These are phyloP conservation scores for Colletotrichum agaves DNA, from an alignment of 2,329 filamentous ascomycete species.

Conservation along the genomic window DNA sequence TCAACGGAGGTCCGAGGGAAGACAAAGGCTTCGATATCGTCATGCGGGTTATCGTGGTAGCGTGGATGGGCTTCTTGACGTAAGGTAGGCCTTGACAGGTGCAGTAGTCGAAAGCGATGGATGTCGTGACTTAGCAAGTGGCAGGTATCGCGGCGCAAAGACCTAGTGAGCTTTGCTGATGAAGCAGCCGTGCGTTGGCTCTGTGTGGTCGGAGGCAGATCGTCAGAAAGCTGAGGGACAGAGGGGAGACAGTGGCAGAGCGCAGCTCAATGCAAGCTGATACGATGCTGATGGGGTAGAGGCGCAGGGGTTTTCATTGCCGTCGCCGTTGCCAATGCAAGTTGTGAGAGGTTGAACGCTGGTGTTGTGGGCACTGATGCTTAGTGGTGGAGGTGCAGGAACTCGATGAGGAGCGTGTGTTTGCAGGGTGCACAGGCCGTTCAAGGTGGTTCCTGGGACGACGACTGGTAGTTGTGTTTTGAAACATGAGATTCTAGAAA, in stretches of 20 bases:
- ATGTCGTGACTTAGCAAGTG: conserved; percentile 3
- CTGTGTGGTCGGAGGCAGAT: conserved; percentile 11
- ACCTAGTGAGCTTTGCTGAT: neutral
- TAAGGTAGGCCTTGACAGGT: conserved; percentile 26
- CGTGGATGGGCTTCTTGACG: conserved; percentile 15
- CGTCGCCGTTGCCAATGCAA: neutral
- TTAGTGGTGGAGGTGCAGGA: neutral
- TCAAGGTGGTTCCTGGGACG: conserved; percentile 36
- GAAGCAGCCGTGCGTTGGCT: conserved; percentile 15
- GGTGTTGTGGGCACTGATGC: conserved; percentile 4
- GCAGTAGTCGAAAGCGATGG: conserved; percentile 8
- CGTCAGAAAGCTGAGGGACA: conserved; percentile 1
- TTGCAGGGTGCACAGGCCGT: conserved; percentile 18
- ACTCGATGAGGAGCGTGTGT: conserved; percentile 10
- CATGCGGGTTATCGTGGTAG: conserved; percentile 12
- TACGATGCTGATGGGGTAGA: neutral
- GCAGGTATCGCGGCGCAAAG: conserved; percentile 2
- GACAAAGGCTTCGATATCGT: conserved; percentile 31
- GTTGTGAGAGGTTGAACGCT: neutral
- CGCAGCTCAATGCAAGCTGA: conserved; percentile 7
- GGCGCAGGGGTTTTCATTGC: neutral
- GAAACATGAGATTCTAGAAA: conserved; percentile 36
- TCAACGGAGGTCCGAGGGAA: conserved; percentile 37
- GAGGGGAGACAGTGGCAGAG: neutral
- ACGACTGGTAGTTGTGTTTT: conserved; percentile 29